Conservation (phyloP, 306 rosid species). For the Lablab purpureus region DNA sequence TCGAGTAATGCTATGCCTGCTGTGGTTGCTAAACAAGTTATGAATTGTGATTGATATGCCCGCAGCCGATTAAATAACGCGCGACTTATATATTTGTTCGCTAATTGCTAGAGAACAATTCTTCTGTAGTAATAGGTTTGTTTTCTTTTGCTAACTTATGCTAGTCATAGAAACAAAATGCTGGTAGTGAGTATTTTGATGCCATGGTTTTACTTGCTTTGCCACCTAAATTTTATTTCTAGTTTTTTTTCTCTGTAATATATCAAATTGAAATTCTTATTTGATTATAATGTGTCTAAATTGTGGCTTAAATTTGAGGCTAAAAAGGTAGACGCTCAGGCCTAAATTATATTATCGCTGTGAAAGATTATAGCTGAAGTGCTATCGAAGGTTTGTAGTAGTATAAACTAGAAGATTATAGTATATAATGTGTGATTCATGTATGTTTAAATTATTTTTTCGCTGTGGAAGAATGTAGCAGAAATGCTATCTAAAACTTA, state of each 20-base stretch:
- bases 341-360: conserved; percentile 19
- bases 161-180: conserved; percentile 2
- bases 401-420: conserved; percentile 6
- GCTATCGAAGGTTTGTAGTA: neutral
- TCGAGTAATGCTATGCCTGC: neutral
- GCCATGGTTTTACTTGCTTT: neutral
- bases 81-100: neutral
- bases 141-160: conserved; percentile 3
- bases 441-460: neutral
- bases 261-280: neutral
- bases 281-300: neutral
- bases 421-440: neutral
- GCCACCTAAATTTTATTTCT: neutral
- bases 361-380: conserved; percentile 15
- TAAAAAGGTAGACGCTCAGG: conserved; percentile 1
- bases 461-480: conserved; percentile 9
- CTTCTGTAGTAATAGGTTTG: neutral
- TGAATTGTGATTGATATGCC: neutral
- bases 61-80: neutral
- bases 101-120: conserved; percentile 5
- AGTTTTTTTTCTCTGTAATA: neutral
- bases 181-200: conserved; percentile 22
- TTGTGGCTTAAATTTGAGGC: neutral
- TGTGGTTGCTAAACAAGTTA: neutral
- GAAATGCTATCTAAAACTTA: conserved; percentile 5